These are phyloP conservation scores for Bonnemaisonia californica DNA, from an alignment of 31 red algal species.

Conservation along the genomic window DNA sequence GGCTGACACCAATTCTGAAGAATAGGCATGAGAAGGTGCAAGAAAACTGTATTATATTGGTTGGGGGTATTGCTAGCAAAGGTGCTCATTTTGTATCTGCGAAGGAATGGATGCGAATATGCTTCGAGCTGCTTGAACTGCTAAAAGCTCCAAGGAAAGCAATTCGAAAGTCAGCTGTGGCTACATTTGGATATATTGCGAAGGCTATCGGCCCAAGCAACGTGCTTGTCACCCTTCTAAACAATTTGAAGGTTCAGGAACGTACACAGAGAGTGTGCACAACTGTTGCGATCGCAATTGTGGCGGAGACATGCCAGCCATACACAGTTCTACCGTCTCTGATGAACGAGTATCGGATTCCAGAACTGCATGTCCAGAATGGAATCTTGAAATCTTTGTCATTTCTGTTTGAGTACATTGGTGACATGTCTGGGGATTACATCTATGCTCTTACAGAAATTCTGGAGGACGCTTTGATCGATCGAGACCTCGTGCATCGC, in stretches of 20 bases:
- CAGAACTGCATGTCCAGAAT: slow-evolving; percentile 93
- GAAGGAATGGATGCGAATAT: slow-evolving; percentile 94
- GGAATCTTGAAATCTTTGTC: slow-evolving; percentile 93
- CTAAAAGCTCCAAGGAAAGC: slow-evolving; percentile 91
- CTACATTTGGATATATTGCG: slow-evolving; percentile 91
- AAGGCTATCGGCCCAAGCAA: slow-evolving; percentile 85
- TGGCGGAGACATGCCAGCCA: slow-evolving; percentile 75
- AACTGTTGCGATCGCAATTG: slow-evolving; percentile 95
- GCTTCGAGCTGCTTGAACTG: slow-evolving; percentile 91
- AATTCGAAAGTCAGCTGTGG: slow-evolving; percentile 85
- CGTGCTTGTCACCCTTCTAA: slow-evolving; percentile 79
- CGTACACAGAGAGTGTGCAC: slow-evolving; percentile 94
- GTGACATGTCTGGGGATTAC: slow-evolving; percentile 80
- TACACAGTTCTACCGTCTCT: slow-evolving; percentile 86
- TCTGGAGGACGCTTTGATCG: slow-evolving; percentile 91
- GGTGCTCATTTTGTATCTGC: slow-evolving; percentile 75
- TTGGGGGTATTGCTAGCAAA: slow-evolving; percentile 83
- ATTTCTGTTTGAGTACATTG: slow-evolving; percentile 95
- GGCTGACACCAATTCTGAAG: slow-evolving; percentile 90
- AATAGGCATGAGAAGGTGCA: slow-evolving; percentile 97
- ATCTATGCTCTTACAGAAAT: slow-evolving; percentile 93
- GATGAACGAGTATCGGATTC: slow-evolving; percentile 96
- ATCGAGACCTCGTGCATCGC: slow-evolving; percentile 90
- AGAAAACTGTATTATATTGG: slow-evolving; percentile 86
- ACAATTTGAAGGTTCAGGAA: slow-evolving; percentile 92